Base-by-base conservation (phyloP, 1,284 basidiomycete species). In the Cutaneotrichosporon arboriforme region DNA sequence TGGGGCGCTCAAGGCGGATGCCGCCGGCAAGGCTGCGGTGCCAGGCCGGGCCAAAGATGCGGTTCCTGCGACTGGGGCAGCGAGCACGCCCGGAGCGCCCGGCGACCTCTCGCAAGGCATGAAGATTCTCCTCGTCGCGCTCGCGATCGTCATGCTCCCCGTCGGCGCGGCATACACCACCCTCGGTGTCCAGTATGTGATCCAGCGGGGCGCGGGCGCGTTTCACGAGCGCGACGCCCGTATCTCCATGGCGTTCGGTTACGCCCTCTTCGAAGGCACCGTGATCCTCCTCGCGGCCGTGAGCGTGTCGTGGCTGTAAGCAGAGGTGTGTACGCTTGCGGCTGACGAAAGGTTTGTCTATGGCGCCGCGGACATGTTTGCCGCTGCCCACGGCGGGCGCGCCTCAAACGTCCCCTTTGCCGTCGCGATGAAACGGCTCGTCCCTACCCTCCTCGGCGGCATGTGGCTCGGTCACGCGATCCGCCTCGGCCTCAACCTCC, bases 381-480 rank as follows among this genome's bases (percentile, higher is more conserved):
- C 45, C 21, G 37, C 26, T 17, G 20, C 34, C 3, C n/a, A 17
- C 22, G 22, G 37, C 18, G 15, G 15, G 5, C 15, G 22, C 8
- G 20, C 45, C 14, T 21, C 33, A 18, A 21, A 17, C 34, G 22
- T 46, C 15, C 36, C 21, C 9, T 46, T 46, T 35, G 18, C 45
- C 18, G 35, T 38, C 35, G 45, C 45, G 35, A 46, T 46, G 45
- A 38, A 38, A 21, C 7, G 18, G 13, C n/a, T 46, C 36, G n/a
- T 46, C 35, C 45, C 45, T 15, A 34, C 8, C 21, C 17, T 31
- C 20, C 33, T 46, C 15, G 45, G 45, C 20, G 45, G 45, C 12
- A 37, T 46, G 35, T 46, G 45, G 45, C 15, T 46, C 34, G 45
- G 45, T 9, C 45, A 46, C 45, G 35, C 35, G n/a, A 5, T 46